Percentiles rank a stretch among this genome's conserved stretches.
Conservation (phyloP, 192 early-diverging fungal genomes). For the Physocladia obscura region DNA sequence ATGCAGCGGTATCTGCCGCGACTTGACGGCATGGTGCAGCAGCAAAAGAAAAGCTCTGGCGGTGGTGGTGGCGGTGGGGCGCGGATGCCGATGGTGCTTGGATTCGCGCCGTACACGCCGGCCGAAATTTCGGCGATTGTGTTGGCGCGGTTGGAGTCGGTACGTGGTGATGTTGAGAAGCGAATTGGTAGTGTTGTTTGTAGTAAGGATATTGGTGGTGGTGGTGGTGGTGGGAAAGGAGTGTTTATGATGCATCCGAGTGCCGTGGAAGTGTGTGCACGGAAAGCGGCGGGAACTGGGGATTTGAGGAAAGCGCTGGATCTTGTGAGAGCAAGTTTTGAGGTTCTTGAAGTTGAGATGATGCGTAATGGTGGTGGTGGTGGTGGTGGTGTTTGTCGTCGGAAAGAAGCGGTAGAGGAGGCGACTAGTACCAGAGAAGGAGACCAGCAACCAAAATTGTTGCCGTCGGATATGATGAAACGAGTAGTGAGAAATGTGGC, state of each 20-base stretch:
- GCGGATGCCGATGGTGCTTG: slow-evolving; percentile 73
- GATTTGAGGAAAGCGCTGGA: slow-evolving; percentile 47
- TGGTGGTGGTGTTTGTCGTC: too few relatives aligned
- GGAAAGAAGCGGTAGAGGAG: not conserved
- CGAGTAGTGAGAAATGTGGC: not conserved
- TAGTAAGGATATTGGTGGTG: not conserved
- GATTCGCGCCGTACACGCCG: slow-evolving; percentile 86
- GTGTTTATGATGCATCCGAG: slow-evolving; percentile 69
- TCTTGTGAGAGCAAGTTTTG: slow-evolving; percentile 36
- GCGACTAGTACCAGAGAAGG: not conserved
- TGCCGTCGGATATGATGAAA: not conserved
- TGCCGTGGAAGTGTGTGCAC: slow-evolving; percentile 89
- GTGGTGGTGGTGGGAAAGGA: not conserved
- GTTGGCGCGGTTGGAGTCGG: slow-evolving; percentile 67
- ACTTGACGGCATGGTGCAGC: slow-evolving; percentile 74
- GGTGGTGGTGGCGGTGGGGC: too few relatives aligned
- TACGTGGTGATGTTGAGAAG: not conserved
- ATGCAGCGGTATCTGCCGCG: slow-evolving; percentile 87
- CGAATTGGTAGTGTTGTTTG: too few relatives aligned
- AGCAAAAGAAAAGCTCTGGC: not conserved
- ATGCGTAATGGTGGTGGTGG: too few relatives aligned
- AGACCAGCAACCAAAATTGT: too few relatives aligned
- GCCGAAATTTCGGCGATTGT: slow-evolving; percentile 86
- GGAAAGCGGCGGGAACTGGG: slow-evolving; percentile 87
- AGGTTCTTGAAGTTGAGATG: slow-evolving; percentile 2